Base-by-base conservation (phyloP, 306 rosid genomes). In the Abrus precatorius region DNA sequence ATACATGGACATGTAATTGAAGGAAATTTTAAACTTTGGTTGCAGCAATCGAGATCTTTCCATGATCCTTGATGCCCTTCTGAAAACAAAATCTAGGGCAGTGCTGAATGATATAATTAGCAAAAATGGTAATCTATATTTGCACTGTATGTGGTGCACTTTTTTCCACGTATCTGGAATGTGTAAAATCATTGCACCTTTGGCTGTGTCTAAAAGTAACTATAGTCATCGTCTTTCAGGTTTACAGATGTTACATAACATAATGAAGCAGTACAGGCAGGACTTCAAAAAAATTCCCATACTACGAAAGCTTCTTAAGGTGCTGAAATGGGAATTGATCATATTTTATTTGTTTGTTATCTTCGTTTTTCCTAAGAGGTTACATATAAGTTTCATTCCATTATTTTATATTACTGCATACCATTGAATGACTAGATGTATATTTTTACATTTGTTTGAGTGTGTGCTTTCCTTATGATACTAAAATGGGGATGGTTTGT, bases 31-130 rank as follows among this genome's bases (percentile, higher is more conserved):
- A 13, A 66, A 75, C 64, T 71, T 83, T 89, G 70, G 49, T 79
- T 83, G 71, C 91, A 96, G 99, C 86, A 93, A 93, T 85, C 97
- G 99, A 84, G 99, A 96, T 86, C 97, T 96, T 86, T 96, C 99
- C 29, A 96, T 96, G 98, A 96, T 96, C 82, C 97, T 96, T 80
- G 99, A 90, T 64, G 98, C 97, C 13, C 93, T 96, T 82, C 85
- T 96, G 85, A 96, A 96, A 88, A 96, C 99, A 77, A 93, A 90
- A 85, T 93, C 99, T 7, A 90, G 97, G 78, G 80, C 88, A 10
- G 99, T 96, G 83, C 85, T 96, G 89, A 83, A 73, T 56, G 99
- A 96, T 81, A 91, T 96, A 55, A 87, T 96, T 61, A 93, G 86
- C 85, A 96, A 96, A 87, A 96, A 96, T 56, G 99, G 99, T 96